A percentile compares a stretch with the other conserved stretches of the same genome.
Evolutionary conservation across 371 early-diverging fungal genomes (phyloP).

Genomic region (Mortierella sp.): DNA sequence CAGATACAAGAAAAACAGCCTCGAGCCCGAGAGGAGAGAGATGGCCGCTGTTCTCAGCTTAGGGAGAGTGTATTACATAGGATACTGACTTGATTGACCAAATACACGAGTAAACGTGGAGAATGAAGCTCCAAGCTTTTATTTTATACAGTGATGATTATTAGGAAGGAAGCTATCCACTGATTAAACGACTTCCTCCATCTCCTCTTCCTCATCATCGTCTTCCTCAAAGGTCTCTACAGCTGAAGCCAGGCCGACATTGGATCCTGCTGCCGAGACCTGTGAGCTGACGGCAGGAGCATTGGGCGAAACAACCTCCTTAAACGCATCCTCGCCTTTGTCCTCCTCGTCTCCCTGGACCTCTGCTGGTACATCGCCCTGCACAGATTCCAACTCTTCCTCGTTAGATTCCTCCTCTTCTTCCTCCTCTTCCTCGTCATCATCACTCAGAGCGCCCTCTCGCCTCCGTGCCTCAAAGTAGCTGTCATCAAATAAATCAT

Average conservation of each 20-base stretch:
- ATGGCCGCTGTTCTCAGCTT: too few species aligned
- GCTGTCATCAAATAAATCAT: constrained; percentile 14
- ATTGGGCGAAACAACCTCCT: constrained; percentile 20
- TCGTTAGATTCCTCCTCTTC: constrained; percentile 9
- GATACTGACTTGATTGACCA: too few species aligned
- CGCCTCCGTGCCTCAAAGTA: constrained; percentile 30
- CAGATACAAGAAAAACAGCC: too few species aligned
- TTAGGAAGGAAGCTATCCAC: not conserved
- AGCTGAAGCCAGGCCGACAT: not conserved
- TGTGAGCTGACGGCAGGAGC: not conserved
- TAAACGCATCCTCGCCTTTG: constrained; percentile 27
- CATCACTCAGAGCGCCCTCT: constrained; percentile 9
- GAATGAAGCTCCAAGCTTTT: too few species aligned
- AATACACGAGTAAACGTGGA: too few species aligned
- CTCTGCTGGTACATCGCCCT: not conserved
- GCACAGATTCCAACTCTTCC: constrained; percentile 13
- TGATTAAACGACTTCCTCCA: constrained; percentile 37
- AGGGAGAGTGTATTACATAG: too few species aligned
- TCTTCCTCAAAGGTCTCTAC: constrained; percentile 17
- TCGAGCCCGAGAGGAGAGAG: too few species aligned
- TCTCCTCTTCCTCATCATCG: constrained; percentile 28
- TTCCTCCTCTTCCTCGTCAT: not conserved
- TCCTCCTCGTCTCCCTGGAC: constrained; percentile 10
- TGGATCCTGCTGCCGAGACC: not conserved
- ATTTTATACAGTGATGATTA: too few species aligned